Base-by-base conservation (phyloP, 352 stramenopile species). In the Elongisporangium anandrum region DNA sequence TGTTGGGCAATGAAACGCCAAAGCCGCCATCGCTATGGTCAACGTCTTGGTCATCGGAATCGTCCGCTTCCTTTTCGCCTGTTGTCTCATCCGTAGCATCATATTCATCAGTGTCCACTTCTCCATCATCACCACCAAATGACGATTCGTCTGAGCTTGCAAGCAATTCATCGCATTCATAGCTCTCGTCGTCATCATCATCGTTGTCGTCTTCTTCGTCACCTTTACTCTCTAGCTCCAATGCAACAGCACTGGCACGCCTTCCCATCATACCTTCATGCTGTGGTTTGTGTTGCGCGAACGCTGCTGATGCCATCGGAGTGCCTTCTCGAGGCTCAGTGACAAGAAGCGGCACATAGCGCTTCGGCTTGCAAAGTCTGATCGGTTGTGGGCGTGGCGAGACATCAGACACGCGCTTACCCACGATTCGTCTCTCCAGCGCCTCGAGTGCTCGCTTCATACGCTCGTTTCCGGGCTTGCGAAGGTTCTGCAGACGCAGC, bases 161-260 rank as follows among this genome's bases (percentile, higher is more conserved):
- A 2, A 71, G 70, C 1, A 94, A 65, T 29, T 91, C 85, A 20
- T 92, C 80, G 38, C 82, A 77, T 72, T 94, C 85, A 64, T 89
- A 94, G 15, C 72, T 72, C 13, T 86, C 81, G 60, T 84, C 69
- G 19, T 65, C 56, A 24, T 67, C 64, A 55, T 64, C 52, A 63
- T 69, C 41, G n/a, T n/a, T n/a, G n/a, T n/a, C n/a, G 47, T 66
- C 56, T 21, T 69, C 60, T 21, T 61, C 60, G 4, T 45, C 34
- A 4, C 34, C 7, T 45, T 45, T 16, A 17, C 2, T 12, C 34
- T 45, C 12, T 12, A 45, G 10, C 34, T 45, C 34, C 6, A 45
- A 12, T 12, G 34, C 34, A 17, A 45, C 34, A 45, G 34, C 12
- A 38, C 26, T 38, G 6, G 26, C 26, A 45, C 34, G 34, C 17